These are phyloP conservation scores for Simmondsia chinensis DNA, from an alignment of 148 eudicot species.

Conservation along the genomic window DNA sequence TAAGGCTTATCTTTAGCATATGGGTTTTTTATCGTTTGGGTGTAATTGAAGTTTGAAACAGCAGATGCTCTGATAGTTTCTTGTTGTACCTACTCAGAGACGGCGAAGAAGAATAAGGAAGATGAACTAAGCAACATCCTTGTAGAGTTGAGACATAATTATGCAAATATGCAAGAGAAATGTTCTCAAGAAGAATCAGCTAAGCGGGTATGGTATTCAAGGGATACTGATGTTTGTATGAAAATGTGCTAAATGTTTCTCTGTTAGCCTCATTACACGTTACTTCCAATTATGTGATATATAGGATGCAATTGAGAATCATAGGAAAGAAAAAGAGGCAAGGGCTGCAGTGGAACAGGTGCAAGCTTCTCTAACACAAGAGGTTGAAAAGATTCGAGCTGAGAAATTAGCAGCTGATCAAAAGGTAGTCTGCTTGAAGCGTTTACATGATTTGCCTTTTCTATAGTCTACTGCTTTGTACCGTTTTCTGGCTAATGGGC, in stretches of 20 bases:
- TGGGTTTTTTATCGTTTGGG: no score
- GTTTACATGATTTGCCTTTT: neutral
- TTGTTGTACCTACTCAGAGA: slow-evolving; percentile 20
- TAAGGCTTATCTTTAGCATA: no score
- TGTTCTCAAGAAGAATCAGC: slow-evolving; percentile 38
- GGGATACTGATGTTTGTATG: no score
- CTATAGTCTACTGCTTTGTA: neutral
- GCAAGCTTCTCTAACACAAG: slow-evolving; percentile 32
- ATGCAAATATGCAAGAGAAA: slow-evolving; percentile 31
- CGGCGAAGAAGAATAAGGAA: slow-evolving; percentile 36
- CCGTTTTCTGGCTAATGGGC: neutral
- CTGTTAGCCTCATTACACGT: neutral
- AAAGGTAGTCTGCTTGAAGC: slow-evolving; percentile 28
- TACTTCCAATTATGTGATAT: slow-evolving; percentile 5
- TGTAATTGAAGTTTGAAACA: neutral
- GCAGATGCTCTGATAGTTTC: neutral
- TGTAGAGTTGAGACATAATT: slow-evolving; percentile 23
- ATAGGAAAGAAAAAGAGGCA: slow-evolving; percentile 46
- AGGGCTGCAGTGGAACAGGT: slow-evolving; percentile 39
- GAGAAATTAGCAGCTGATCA: slow-evolving; percentile 37
- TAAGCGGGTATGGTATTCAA: slow-evolving; percentile 39
- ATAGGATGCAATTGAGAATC: slow-evolving; percentile 41
- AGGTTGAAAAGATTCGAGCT: slow-evolving; percentile 42
- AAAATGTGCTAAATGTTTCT: no score
- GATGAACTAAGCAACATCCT: slow-evolving; percentile 34